A percentile compares a stretch with the other conserved stretches of the same genome.
phyloP scores from a whole-genome alignment of 1,284 basidiomycete species.

The Ganoderma sinense region DNA sequence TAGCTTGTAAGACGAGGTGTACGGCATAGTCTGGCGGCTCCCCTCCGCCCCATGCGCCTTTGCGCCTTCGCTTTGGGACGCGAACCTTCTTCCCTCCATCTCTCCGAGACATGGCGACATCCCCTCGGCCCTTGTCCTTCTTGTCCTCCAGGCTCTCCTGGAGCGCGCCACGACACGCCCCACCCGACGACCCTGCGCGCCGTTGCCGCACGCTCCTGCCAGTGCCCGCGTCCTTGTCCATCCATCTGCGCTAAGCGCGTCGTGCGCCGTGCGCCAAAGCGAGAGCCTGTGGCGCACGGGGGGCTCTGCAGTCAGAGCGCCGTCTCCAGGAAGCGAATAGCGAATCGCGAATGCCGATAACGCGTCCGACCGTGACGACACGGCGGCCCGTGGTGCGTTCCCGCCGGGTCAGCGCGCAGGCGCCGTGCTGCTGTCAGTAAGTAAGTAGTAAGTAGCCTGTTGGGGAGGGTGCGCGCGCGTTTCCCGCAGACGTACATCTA shows the following conservation, averaged over 20 bases:
- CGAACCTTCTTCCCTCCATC: not conserved
- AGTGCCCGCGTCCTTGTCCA: no score
- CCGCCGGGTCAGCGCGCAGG: not conserved
- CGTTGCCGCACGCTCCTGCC: constrained; percentile 1
- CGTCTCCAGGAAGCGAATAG: not conserved
- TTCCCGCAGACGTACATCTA: not conserved
- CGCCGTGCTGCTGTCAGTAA: not conserved
- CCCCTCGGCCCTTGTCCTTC: not conserved
- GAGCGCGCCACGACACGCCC: not conserved
- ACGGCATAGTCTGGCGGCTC: constrained; percentile 13
- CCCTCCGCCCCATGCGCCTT: not conserved
- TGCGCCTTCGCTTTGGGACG: no score
- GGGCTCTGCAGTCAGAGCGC: no score
- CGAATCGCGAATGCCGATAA: not conserved
- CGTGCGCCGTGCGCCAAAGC: not conserved
- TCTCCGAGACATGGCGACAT: not conserved
- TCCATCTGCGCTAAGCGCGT: constrained; percentile 1
- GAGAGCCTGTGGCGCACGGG: not conserved
- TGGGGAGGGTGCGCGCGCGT: not conserved
- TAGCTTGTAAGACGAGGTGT: constrained; percentile 3
- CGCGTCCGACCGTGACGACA: not conserved
- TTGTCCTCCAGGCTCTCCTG: not conserved
- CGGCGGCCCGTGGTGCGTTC: not conserved
- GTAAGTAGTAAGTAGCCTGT: no score
- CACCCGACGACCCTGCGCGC: constrained; percentile 4